These are phyloP conservation scores for Chernovozyma sophiae-reginae DNA, from an alignment of 1,139 yeast species.

Conservation along the genomic window DNA sequence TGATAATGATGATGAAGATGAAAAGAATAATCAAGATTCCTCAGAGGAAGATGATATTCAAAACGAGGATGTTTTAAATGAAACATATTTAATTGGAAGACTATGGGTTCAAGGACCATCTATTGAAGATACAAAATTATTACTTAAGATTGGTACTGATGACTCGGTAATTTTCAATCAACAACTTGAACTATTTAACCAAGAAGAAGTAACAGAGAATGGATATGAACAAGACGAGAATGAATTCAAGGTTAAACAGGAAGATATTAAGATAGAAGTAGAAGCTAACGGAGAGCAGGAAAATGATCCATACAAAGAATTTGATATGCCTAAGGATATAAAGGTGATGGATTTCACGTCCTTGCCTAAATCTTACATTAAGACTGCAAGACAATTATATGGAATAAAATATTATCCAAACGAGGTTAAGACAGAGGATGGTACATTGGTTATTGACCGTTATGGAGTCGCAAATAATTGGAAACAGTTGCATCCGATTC, in stretches of 20 bases:
- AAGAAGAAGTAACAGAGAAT: slow-evolving; percentile 16
- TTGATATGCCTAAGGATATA: slow-evolving; percentile 8
- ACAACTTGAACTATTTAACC: neutral
- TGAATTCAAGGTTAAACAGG: neutral
- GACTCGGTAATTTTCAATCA: neutral
- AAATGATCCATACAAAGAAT: slow-evolving; percentile 5
- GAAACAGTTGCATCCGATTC: slow-evolving; percentile 38
- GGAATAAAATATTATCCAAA: slow-evolving; percentile 12
- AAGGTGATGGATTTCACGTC: slow-evolving; percentile 12
- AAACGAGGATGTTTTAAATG: slow-evolving; percentile 38
- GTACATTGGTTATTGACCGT: slow-evolving; percentile 26
- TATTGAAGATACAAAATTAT: slow-evolving; percentile 47
- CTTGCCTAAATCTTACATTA: slow-evolving; percentile 10
- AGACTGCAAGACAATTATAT: slow-evolving; percentile 12
- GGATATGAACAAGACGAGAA: slow-evolving; percentile 6
- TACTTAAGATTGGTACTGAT: neutral
- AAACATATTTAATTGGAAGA: slow-evolving; percentile 78
- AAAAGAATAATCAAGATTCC: slow-evolving; percentile 32
- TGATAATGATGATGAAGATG: slow-evolving; percentile 37
- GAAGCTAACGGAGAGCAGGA: too few relatives aligned
- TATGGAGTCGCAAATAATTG: slow-evolving; percentile 35
- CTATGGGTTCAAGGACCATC: slow-evolving; percentile 94
- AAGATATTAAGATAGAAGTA: too few relatives aligned
- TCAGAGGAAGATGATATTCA: slow-evolving; percentile 33
- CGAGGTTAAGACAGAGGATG: neutral